Evolutionary conservation across 768 basidiomycete genomes (phyloP).

Genomic region (Phanerochaete sordida): DNA sequence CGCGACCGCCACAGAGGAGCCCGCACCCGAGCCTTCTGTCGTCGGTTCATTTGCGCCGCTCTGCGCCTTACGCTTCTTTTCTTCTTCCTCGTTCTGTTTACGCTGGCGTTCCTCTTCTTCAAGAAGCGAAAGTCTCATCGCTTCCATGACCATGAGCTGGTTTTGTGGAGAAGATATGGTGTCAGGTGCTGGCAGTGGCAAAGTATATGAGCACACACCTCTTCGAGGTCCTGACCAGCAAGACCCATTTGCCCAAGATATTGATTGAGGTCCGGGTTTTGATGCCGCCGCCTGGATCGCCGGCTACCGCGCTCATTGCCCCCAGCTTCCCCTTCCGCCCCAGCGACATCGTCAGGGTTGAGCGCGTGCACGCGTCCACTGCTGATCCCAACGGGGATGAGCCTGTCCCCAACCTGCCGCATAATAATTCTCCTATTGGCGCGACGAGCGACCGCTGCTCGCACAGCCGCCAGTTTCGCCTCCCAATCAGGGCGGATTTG

Average conservation of each 20-base stretch:
- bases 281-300: conserved; percentile 53
- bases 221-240: conserved; percentile 88
- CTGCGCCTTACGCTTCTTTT: conserved; percentile 40
- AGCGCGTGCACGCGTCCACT: conserved; percentile 79
- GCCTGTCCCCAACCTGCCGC: conserved; percentile 96
- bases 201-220: too few relatives aligned
- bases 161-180: neutral
- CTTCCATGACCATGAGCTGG: conserved; percentile 98
- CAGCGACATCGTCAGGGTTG: conserved; percentile 51
- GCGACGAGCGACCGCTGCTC: conserved; percentile 92
- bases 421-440: conserved; percentile 97
- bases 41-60: conserved; percentile 23
- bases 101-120: conserved; percentile 94
- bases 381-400: conserved; percentile 95
- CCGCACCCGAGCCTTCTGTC: conserved; percentile 29
- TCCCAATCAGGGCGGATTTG: conserved; percentile 99
- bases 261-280: conserved; percentile 61
- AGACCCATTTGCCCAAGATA: conserved; percentile 60
- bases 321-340: conserved; percentile 39
- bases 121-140: conserved; percentile 91
- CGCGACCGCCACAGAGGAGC: conserved; percentile 19
- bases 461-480: conserved; percentile 88
- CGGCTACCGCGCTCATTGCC: conserved; percentile 37
- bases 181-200: too few relatives aligned
- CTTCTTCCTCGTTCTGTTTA: conserved; percentile 68